Conservation (phyloP, 2,329 filamentous ascomycete genomes). For the Diaporthe batatas region DNA sequence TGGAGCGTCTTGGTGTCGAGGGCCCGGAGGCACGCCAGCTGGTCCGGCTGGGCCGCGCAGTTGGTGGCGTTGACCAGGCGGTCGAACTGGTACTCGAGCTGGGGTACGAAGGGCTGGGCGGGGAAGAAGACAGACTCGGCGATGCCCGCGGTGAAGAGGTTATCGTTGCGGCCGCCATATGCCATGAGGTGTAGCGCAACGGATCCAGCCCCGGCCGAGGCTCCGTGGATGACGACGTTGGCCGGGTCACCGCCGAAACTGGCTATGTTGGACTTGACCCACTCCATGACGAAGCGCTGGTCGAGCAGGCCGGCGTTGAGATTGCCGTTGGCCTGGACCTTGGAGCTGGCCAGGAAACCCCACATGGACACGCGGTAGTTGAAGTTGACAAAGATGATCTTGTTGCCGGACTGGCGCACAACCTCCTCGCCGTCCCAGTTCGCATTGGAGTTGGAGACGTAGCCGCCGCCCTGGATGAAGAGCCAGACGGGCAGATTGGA, state of each 20-base stretch:
- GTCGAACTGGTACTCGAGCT: conserved; percentile 64
- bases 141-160: conserved; percentile 61
- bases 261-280: conserved; percentile 72
- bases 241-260: conserved; percentile 70
- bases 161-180: conserved; percentile 59
- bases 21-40: conserved; percentile 59
- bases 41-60: conserved; percentile 51
- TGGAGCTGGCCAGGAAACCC: conserved; percentile 72
- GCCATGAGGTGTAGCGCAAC: conserved; percentile 66
- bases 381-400: conserved; percentile 70
- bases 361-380: conserved; percentile 74
- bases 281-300: conserved; percentile 70
- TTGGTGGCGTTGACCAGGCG: conserved; percentile 52
- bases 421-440: conserved; percentile 65
- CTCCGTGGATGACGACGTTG: conserved; percentile 72
- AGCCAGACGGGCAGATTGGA: conserved; percentile 67
- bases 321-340: conserved; percentile 66
- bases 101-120: conserved; percentile 57
- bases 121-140: conserved; percentile 65
- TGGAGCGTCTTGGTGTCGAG: conserved; percentile 55
- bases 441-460: conserved; percentile 61
- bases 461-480: conserved; percentile 65
- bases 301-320: conserved; percentile 76
- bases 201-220: conserved; percentile 72
- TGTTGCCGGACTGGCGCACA: conserved; percentile 58